Conservation (phyloP, 768 basidiomycete genomes). For the Cystofilobasidium capitatum region DNA sequence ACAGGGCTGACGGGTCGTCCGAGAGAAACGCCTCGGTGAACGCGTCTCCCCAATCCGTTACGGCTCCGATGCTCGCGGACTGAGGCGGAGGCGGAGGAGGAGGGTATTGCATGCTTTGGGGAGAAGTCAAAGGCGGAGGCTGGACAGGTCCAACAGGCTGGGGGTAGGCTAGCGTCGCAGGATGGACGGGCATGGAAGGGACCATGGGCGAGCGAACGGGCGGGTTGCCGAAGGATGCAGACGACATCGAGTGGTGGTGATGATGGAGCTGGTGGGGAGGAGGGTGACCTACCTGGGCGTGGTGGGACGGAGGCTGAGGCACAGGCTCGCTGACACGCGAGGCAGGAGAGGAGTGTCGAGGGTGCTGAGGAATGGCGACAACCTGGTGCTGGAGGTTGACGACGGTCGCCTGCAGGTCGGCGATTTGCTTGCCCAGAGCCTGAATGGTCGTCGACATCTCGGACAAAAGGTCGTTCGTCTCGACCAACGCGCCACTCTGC, state of each 20-base stretch:
- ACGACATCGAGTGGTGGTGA: neutral
- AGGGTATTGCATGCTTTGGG: too few relatives aligned
- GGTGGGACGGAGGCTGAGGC: neutral
- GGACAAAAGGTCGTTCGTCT: conserved; percentile 16
- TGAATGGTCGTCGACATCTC: conserved; percentile 17
- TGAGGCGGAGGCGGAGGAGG: neutral
- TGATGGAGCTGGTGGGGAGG: neutral
- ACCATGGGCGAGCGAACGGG: neutral
- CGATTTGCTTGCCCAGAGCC: conserved; percentile 16
- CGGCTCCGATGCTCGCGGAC: neutral
- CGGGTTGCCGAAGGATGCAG: conserved; percentile 7
- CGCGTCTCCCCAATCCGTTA: conserved; percentile 1
- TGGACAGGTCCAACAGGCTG: neutral
- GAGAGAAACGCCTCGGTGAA: conserved; percentile 22
- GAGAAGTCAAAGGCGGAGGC: neutral
- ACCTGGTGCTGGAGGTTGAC: conserved; percentile 10
- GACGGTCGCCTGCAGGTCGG: conserved; percentile 17
- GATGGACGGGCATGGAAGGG: conserved; percentile 1
- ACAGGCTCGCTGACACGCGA: neutral
- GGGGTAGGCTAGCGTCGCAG: conserved; percentile 14
- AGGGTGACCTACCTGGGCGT: neutral
- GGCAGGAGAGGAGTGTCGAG: neutral
- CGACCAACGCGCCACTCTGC: conserved; percentile 16
- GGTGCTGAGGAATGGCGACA: conserved; percentile 7
- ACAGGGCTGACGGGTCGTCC: conserved; percentile 9